Percentiles rank a stretch among this genome's conserved stretches.
These are phyloP conservation scores for Mycena leptocephala DNA, from an alignment of 768 basidiomycete genomes.

Conservation along the genomic window DNA sequence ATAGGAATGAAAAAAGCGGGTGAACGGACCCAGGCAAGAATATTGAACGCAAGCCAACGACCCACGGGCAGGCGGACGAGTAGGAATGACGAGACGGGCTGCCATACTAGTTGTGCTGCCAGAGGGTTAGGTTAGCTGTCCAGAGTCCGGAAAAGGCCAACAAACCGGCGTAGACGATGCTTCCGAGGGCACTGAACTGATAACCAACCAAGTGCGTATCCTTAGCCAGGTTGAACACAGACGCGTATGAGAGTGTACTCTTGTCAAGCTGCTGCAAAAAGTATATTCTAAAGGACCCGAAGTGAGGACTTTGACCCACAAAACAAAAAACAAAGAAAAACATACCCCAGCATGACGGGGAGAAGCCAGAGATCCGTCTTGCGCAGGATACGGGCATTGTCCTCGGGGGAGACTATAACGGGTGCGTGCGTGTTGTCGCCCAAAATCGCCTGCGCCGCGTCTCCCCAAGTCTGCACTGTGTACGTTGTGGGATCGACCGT, in stretches of 20 bases:
- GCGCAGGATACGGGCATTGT: slow-evolving; percentile 36
- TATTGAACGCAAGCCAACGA: slow-evolving; percentile 47
- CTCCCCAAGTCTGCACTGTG: slow-evolving; percentile 21
- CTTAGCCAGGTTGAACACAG: slow-evolving; percentile 27
- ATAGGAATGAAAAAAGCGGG: neutral
- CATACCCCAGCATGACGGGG: slow-evolving; percentile 34
- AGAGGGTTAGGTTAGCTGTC: neutral
- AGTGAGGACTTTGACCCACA: neutral
- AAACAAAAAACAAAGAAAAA: neutral
- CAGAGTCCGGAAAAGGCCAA: neutral
- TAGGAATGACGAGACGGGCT: slow-evolving; percentile 37
- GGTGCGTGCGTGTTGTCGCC: slow-evolving; percentile 26
- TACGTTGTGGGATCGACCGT: slow-evolving; percentile 26
- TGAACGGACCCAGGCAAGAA: slow-evolving; percentile 51
- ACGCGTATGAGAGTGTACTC: slow-evolving; percentile 34
- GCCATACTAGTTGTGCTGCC: slow-evolving; percentile 36
- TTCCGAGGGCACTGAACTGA: slow-evolving; percentile 32
- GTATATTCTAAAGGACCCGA: slow-evolving; percentile 24
- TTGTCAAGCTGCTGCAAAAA: slow-evolving; percentile 39
- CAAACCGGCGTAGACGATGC: slow-evolving; percentile 34
- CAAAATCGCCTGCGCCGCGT: slow-evolving; percentile 34
- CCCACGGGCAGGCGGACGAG: slow-evolving; percentile 46
- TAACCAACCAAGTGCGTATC: slow-evolving; percentile 30
- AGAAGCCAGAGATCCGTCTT: slow-evolving; percentile 35
- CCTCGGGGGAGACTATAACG: slow-evolving; percentile 31